Conservation (phyloP, 495 filamentous ascomycete species). For the Penicillium alfredii region DNA sequence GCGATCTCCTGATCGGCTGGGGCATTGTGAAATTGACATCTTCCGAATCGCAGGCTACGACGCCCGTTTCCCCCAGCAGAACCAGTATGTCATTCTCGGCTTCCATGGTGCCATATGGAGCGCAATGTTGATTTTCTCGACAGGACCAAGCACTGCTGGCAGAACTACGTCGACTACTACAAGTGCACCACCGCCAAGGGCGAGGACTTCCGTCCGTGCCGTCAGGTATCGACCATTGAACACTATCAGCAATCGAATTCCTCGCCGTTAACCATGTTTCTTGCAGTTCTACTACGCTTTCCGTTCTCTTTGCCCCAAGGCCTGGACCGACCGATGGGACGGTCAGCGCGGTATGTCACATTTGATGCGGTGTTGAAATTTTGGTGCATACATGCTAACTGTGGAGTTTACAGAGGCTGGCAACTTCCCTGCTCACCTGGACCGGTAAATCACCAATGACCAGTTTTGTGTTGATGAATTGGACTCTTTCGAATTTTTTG, state of each 20-base stretch:
- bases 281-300: constrained; percentile 88
- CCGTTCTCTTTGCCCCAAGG: constrained; percentile 91
- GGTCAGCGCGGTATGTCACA: constrained; percentile 79
- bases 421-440: constrained; percentile 70
- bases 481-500: constrained; percentile 27
- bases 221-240: constrained; percentile 58
- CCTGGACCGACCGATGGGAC: constrained; percentile 95
- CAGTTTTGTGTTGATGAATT: constrained; percentile 18
- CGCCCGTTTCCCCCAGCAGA: constrained; percentile 97
- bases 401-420: constrained; percentile 60
- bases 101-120: not conserved
- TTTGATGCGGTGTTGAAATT: constrained; percentile 14
- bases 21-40: constrained; percentile 26
- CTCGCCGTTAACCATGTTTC: too few relatives aligned
- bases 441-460: constrained; percentile 28
- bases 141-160: constrained; percentile 87
- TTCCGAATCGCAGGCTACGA: constrained; percentile 70
- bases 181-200: constrained; percentile 98
- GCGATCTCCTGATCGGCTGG: constrained; percentile 14
- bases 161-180: constrained; percentile 99
- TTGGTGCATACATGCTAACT: constrained; percentile 12
- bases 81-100: constrained; percentile 57
- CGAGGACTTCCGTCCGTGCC: constrained; percentile 97
- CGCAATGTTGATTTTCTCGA: constrained; percentile 4
- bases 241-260: too few relatives aligned